phyloP scores from a whole-genome alignment of 106 monocot genomes.

The Dendrobium officinale region DNA sequence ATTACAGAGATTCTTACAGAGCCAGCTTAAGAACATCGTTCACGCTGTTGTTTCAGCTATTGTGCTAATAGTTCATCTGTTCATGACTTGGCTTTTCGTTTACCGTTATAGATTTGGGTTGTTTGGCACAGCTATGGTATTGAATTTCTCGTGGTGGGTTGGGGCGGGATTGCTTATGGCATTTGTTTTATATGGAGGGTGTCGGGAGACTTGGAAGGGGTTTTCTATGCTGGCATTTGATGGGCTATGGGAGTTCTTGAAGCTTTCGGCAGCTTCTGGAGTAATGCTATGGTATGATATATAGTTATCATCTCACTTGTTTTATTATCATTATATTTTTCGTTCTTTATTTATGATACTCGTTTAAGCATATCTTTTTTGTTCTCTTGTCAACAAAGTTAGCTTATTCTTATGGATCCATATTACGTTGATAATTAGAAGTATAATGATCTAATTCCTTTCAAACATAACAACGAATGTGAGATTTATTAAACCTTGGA shows the following conservation, averaged over 20 bases:
- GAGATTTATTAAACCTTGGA: no score
- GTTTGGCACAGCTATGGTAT: constrained; percentile 26
- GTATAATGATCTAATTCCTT: no score
- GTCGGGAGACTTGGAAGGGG: constrained; percentile 39
- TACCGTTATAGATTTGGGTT: constrained; percentile 27
- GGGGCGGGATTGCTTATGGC: constrained; percentile 10
- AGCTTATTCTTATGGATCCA: neutral
- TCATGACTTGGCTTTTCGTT: constrained; percentile 43
- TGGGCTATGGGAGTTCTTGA: constrained; percentile 50
- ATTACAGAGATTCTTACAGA: constrained; percentile 49
- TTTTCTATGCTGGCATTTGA: constrained; percentile 48
- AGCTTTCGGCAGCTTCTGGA: constrained; percentile 45
- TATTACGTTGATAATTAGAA: no score
- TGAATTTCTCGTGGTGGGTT: constrained; percentile 55
- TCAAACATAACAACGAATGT: no score
- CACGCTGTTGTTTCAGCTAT: constrained; percentile 25
- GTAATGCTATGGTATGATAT: constrained; percentile 47
- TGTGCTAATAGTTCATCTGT: constrained; percentile 29
- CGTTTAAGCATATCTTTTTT: no score
- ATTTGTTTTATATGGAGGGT: constrained; percentile 37
- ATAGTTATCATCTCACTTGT: no score
- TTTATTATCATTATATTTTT: no score
- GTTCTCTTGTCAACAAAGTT: rapidly evolving
- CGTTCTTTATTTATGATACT: no score
- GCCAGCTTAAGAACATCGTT: constrained; percentile 45